Evolutionary conservation across 1,139 yeast genomes (phyloP).

Genomic region (Kurtzmaniella quercitrusa): DNA sequence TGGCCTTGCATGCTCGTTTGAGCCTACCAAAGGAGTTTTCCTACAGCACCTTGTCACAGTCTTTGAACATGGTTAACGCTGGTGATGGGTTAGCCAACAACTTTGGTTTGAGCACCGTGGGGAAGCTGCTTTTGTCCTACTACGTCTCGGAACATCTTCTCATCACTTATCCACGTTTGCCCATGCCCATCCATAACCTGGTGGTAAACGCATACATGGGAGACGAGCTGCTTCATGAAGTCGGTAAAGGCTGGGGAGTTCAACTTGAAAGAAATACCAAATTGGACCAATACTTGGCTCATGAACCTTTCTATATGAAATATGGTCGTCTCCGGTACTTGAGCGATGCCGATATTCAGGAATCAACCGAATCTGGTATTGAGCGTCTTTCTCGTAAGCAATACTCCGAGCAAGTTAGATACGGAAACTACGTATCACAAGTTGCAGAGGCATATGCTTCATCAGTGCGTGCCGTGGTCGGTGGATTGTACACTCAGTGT

Average conservation of each 20-base stretch:
- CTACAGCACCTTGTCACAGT: constrained; percentile 71
- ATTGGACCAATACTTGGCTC: constrained; percentile 63
- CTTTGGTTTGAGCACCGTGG: constrained; percentile 75
- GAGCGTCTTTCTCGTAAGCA: constrained; percentile 39
- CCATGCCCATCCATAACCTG: constrained; percentile 68
- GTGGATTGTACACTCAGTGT: constrained; percentile 63
- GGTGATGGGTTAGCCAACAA: constrained; percentile 61
- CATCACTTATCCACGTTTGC: constrained; percentile 82
- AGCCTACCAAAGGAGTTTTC: constrained; percentile 53
- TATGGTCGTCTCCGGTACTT: constrained; percentile 63
- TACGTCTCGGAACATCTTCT: constrained; percentile 73
- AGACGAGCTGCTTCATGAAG: constrained; percentile 53
- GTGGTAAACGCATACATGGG: constrained; percentile 76
- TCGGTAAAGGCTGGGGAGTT: constrained; percentile 86
- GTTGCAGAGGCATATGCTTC: constrained; percentile 46
- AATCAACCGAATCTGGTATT: constrained; percentile 47
- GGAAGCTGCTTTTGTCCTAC: constrained; percentile 71
- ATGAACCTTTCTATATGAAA: constrained; percentile 61
- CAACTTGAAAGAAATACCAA: constrained; percentile 66
- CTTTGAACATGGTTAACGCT: constrained; percentile 50
- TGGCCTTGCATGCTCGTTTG: constrained; percentile 79
- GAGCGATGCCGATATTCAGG: constrained; percentile 29
- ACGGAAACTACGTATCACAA: constrained; percentile 18
- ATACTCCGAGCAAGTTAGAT: constrained; percentile 15
- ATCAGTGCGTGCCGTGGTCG: constrained; percentile 68